Base-by-base conservation (phyloP, 2,329 filamentous ascomycete species). In the Westerdykella ornata region DNA sequence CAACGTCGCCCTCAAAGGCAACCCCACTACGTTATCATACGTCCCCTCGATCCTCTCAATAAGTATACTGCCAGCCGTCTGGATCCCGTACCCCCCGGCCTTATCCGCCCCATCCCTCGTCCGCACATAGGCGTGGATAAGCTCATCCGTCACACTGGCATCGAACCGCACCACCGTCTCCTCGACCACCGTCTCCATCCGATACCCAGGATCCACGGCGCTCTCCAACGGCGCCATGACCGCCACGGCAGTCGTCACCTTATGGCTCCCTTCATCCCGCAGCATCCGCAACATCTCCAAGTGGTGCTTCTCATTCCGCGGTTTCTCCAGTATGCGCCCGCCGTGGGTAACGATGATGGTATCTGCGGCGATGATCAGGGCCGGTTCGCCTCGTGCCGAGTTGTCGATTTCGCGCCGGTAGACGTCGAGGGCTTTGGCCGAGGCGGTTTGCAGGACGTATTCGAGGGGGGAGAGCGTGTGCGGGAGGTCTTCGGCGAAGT, bases 91-190 rank as follows among this genome's bases (percentile, higher is more conserved):
- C 0, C 92, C 92, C 2, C 92, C 92, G 0, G 92, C 92, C 73
- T 97, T 98, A 67, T 97, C 92, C 9, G 81, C 88, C 2, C 92
- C 92, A 72, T 98, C 92, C 41, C 90, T 76, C 16, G 90, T 96
- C 59, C 75, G 77, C 43, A 89, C 84, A 61, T 89, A 89, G 39
- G 77, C 78, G 53, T 87, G 72, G 44, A 97, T 82, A 52, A 95
- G 77, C 45, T 94, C 88, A 68, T 98, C 90, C 12, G 80, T 80
- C 4, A 82, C 73, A 33, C 76, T 77, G 44, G 73, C 68, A 60
- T 88, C 87, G 67, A 98, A 98, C 60, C 77, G 80, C n/a, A 98
- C 92, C 46, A 75, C 78, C 34, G 90, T 97, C 73, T 95, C 89
- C 70, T 97, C 90, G 4, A 92, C 86, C 57, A 85, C 78, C 33